These are phyloP conservation scores for Excoecaria cochinchinensis DNA, from an alignment of 345 rosid genomes.

Conservation along the genomic window DNA sequence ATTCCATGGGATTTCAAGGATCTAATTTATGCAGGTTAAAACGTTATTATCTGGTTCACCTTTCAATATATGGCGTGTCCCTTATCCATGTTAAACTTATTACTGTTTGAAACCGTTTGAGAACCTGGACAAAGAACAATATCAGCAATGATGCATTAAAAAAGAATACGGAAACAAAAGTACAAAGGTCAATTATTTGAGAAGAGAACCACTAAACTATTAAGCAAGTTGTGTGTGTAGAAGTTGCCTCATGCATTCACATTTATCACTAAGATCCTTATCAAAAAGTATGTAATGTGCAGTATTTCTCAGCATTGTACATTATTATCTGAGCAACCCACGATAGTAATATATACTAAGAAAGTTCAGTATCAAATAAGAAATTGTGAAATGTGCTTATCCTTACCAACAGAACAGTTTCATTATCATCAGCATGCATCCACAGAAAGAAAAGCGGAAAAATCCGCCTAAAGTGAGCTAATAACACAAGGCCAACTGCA, in stretches of 20 bases:
- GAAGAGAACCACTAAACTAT: not conserved
- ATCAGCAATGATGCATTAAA: not conserved
- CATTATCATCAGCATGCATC: conserved; percentile 84
- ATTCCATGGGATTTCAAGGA: not conserved
- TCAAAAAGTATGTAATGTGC: not conserved
- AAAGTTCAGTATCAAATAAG: not conserved
- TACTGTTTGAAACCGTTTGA: conserved; percentile 50
- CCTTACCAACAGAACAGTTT: conserved; percentile 75
- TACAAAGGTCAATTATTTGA: not conserved
- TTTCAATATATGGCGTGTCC: conserved; percentile 61
- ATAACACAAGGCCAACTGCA: conserved; percentile 59
- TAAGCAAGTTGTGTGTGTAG: not conserved
- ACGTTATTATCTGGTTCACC: conserved; percentile 39
- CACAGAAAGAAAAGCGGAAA: conserved; percentile 80
- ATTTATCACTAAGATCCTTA: not conserved
- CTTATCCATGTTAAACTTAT: conserved; percentile 82
- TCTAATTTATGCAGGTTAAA: not conserved
- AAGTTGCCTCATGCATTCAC: not conserved
- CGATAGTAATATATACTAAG: not conserved
- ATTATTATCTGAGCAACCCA: not conserved
- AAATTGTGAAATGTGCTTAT: not conserved
- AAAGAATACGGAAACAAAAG: not conserved
- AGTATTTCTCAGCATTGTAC: not conserved
- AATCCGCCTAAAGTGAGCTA: conserved; percentile 72
- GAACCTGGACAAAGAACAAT: conserved; percentile 58